These are phyloP conservation scores for Ganoderma resinaceum DNA, from an alignment of 1,284 basidiomycete genomes.

Conservation along the genomic window DNA sequence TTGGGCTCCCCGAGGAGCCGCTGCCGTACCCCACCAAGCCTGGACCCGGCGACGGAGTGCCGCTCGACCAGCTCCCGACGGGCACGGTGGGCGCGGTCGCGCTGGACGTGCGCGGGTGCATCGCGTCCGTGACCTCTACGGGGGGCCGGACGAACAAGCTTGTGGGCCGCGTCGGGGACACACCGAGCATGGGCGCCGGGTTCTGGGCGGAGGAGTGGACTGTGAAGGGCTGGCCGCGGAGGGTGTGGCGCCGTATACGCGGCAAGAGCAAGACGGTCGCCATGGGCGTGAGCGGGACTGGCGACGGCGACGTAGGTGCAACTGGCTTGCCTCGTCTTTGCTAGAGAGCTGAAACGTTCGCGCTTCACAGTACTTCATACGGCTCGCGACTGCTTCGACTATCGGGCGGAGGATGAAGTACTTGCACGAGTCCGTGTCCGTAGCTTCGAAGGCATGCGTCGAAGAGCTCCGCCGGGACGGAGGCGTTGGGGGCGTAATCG, in stretches of 20 bases:
- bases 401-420: conserved; percentile 74
- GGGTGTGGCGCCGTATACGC: conserved; percentile 49
- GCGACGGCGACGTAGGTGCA: conserved; percentile 75
- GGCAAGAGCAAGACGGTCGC: conserved; percentile 49
- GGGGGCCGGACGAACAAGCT: conserved; percentile 86
- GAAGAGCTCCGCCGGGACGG: conserved; percentile 58
- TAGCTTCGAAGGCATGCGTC: conserved; percentile 63
- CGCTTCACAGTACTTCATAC: conserved; percentile 72
- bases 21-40: conserved; percentile 42
- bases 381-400: conserved; percentile 68
- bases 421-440: conserved; percentile 58
- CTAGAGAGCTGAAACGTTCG: neutral
- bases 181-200: conserved; percentile 78
- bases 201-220: conserved; percentile 87
- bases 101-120: conserved; percentile 74
- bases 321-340: neutral
- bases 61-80: conserved; percentile 68
- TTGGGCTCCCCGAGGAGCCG: conserved; percentile 75
- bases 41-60: conserved; percentile 32
- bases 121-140: conserved; percentile 78
- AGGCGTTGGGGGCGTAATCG: conserved; percentile 78
- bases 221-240: conserved; percentile 45
- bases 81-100: conserved; percentile 88
- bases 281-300: conserved; percentile 83
- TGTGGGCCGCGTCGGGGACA: conserved; percentile 82